A percentile compares a stretch with the other conserved stretches of the same genome.
Evolutionary conservation across 371 early-diverging fungal species (phyloP).

Genomic region (Mucor saturninus): DNA sequence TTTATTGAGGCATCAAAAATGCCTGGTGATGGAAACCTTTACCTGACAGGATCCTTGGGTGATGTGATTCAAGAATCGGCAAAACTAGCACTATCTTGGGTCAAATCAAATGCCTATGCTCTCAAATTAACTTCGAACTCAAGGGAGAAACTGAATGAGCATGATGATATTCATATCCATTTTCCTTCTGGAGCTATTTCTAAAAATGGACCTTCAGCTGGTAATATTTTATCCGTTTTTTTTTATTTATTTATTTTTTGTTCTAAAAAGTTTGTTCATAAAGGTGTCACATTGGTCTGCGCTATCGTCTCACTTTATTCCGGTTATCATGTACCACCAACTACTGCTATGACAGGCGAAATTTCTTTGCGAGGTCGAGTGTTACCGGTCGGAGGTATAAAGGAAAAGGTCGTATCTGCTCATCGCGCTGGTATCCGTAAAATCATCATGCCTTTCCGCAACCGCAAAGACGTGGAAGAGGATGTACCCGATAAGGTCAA

Average conservation of each 20-base stretch:
- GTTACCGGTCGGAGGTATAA: conserved; percentile 86
- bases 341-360: conserved; percentile 89
- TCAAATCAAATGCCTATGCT: conserved; percentile 70
- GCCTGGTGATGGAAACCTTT: conserved; percentile 68
- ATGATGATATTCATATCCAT: conserved; percentile 82
- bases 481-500: conserved; percentile 69
- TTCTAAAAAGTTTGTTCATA: not conserved
- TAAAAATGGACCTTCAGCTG: conserved; percentile 86
- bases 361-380: conserved; percentile 83
- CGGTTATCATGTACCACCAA: conserved; percentile 53
- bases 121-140: conserved; percentile 58
- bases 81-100: conserved; percentile 80
- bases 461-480: conserved; percentile 58
- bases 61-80: conserved; percentile 91
- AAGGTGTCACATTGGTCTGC: conserved; percentile 66
- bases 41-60: conserved; percentile 69
- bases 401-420: conserved; percentile 87
- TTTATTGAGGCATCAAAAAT: conserved; percentile 80
- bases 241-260: not conserved
- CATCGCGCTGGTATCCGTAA: conserved; percentile 75
- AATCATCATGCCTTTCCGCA: conserved; percentile 59
- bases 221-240: conserved; percentile 17
- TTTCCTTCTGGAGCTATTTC: conserved; percentile 84
- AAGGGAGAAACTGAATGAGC: conserved; percentile 48
- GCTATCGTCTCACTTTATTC: conserved; percentile 78